phyloP scores from a whole-genome alignment of 2,329 filamentous ascomycete species.

The Alternaria ventricosa region DNA sequence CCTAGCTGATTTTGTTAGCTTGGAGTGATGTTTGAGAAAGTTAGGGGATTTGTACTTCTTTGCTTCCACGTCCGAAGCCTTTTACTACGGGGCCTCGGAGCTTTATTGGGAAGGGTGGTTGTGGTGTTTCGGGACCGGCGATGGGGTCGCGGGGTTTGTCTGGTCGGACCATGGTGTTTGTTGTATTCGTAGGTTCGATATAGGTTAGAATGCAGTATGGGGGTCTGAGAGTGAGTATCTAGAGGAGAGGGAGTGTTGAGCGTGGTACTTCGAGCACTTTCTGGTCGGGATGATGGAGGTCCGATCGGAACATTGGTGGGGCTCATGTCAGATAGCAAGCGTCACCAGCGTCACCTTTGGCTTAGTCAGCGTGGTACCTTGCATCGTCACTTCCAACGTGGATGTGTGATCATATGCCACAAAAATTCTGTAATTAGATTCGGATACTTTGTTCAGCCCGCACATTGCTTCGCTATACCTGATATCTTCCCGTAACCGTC shows the following conservation, averaged over 20 bases:
- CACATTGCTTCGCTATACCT: no score
- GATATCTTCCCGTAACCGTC: no score
- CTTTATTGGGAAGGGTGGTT: conserved; percentile 78
- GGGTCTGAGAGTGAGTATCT: neutral
- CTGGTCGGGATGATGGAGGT: conserved; percentile 14
- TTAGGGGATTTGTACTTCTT: conserved; percentile 67
- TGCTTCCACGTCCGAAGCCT: conserved; percentile 92
- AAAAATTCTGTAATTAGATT: no score
- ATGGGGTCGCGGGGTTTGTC: conserved; percentile 54
- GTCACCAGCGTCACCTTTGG: neutral
- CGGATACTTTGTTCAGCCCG: no score
- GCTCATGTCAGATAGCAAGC: conserved; percentile 2
- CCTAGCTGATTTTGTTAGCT: conserved; percentile 67
- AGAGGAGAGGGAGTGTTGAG: neutral
- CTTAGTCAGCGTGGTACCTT: conserved; percentile 14
- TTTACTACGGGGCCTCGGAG: conserved; percentile 88
- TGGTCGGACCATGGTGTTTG: conserved; percentile 33
- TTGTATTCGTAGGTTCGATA: neutral
- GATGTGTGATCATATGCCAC: no score
- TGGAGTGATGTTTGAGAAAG: no score
- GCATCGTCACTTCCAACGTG: neutral
- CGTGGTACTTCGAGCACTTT: conserved; percentile 18
- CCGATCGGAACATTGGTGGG: conserved; percentile 22
- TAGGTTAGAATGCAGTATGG: neutral
- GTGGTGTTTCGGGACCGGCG: conserved; percentile 74